These are phyloP conservation scores for Parsonsia alboflavescens DNA, from an alignment of 257 asterid genomes.

Conservation along the genomic window DNA sequence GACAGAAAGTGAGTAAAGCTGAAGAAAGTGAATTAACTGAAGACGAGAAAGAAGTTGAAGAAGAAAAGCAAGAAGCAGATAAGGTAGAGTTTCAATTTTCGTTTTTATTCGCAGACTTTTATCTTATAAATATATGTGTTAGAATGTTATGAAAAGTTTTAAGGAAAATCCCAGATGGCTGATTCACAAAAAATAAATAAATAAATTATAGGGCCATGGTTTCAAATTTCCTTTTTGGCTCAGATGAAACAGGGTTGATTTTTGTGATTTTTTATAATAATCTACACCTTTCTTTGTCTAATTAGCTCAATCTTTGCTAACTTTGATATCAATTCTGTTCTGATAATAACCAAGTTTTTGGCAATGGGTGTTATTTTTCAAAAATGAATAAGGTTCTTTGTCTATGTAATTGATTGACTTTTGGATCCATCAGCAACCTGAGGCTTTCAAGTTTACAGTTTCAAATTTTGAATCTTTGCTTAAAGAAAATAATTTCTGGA, in stretches of 20 bases:
- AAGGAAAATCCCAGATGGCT: slow-evolving; percentile 18
- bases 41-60: slow-evolving; percentile 27
- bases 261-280: not conserved
- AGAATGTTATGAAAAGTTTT: slow-evolving; percentile 4
- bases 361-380: not conserved
- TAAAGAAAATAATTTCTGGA: not conserved
- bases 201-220: slow-evolving; percentile 7
- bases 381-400: not conserved
- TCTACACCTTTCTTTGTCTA: not conserved
- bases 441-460: not conserved
- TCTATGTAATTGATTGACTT: not conserved
- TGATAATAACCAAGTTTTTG: not conserved
- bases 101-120: not conserved
- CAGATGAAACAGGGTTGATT: not conserved
- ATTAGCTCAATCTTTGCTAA: not conserved
- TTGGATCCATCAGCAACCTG: not conserved
- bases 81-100: slow-evolving; percentile 31
- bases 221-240: slow-evolving; percentile 9
- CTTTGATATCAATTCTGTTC: not conserved
- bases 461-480: not conserved
- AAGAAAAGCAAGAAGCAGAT: slow-evolving; percentile 28
- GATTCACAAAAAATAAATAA: not conserved
- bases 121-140: no score
- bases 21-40: slow-evolving; percentile 25
- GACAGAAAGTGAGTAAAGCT: slow-evolving; percentile 13